Conservation (phyloP, 805 yeast genomes). For the Lachancea thermotolerans region DNA sequence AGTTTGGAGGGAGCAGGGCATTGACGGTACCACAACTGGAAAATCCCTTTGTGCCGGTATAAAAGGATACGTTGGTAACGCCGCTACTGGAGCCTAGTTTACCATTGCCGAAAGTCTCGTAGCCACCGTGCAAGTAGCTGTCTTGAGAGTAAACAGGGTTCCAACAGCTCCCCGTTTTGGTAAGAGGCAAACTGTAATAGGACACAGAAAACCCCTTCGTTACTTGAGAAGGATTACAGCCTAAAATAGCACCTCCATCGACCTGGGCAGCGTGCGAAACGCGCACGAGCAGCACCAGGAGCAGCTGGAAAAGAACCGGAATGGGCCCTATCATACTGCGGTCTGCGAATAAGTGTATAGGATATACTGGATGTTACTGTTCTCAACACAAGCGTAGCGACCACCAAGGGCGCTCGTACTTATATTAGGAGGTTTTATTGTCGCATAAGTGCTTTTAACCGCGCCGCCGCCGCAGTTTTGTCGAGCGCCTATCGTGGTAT, state of each 20-base stretch:
- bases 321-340: background rate
- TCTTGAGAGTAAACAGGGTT: conserved; percentile 1
- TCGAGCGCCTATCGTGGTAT: too few relatives aligned
- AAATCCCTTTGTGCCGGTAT: background rate
- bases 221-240: conserved; percentile 3
- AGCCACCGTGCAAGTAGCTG: conserved; percentile 7
- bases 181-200: conserved; percentile 4
- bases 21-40: background rate
- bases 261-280: conserved; percentile 5
- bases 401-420: too few relatives aligned
- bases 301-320: conserved; percentile 6
- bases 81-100: conserved; percentile 4
- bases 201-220: conserved; percentile 5
- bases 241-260: conserved; percentile 1
- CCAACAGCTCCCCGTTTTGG: background rate
- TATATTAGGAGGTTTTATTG: too few relatives aligned
- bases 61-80: conserved; percentile 7
- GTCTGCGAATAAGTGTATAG: too few relatives aligned
- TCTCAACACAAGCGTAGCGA: too few relatives aligned
- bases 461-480: too few relatives aligned
- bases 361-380: too few relatives aligned
- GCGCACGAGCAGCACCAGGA: conserved; percentile 5
- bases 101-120: conserved; percentile 8
- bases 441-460: too few relatives aligned
- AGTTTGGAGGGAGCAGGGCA: conserved; percentile 8